Evolutionary conservation across 768 basidiomycete species (phyloP), one percentile per base, ranked within the genome.

Genomic region (Amanita subjunquillea): DNA sequence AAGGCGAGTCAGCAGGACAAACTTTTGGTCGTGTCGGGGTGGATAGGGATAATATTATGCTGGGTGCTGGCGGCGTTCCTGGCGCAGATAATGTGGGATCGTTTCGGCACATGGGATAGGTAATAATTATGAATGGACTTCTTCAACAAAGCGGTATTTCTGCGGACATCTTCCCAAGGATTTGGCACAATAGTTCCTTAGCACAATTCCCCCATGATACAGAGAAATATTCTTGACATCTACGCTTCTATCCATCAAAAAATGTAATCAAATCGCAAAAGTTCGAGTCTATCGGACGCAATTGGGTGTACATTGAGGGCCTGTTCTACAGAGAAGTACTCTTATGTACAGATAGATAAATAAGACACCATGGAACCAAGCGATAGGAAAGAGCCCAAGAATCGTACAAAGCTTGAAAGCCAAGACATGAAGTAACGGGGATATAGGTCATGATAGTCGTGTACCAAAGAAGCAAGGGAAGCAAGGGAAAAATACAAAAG

Each of bases 1-100:
- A 83, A 82, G 66, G 85, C 85, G 53, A 72, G 67, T 55, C 70
- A 74, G 63, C 95, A 99, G 69, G 71, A 76, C n/a, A 66, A 63
- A 29, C 73, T 89, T 50, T 69, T 97, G 56, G 65, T 70, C 48
- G 63, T 66, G 47, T 62, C 74, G 12, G 77, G 74, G 22, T 76
- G 77, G 73, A 62, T 72, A 58, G 77, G 76, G 50, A 67, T 74
- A 55, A 65, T 65, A 43, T 58, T 70, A 51, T 56, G 77, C 57
- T 72, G 74, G 41, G 68, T 67, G 59, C 67, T 65, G 54, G 75
- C 70, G 47, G 59, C 76, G 57, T 76, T 72, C 61, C 59, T 72
- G 62, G 60, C 67, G 53, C 69, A 67, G 62, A 59, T 71, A 58
- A 62, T 66, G 60, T 65, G 66, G 62, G 41, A 30, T 17, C 25